Percentiles rank a stretch among this genome's conserved stretches.
These are phyloP conservation scores for Bipolaris oryzae DNA, from an alignment of 2,329 filamentous ascomycete genomes.

Conservation along the genomic window DNA sequence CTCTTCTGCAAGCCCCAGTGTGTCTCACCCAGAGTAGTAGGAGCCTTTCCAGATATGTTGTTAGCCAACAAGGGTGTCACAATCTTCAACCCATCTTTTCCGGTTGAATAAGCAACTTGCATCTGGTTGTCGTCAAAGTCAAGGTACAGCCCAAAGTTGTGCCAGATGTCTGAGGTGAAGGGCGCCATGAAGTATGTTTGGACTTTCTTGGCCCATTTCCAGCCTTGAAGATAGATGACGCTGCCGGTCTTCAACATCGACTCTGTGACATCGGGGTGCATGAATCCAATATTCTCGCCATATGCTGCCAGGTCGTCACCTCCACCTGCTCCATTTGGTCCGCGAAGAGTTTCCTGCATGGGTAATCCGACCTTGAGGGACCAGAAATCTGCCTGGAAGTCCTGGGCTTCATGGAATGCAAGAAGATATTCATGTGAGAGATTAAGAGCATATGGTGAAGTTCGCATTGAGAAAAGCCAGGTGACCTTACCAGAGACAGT, in stretches of 20 bases:
- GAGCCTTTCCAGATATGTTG: neutral
- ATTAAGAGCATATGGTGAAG: neutral
- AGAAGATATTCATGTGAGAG: neutral
- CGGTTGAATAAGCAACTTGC: neutral
- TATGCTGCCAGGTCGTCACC: neutral
- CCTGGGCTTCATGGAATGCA: neutral
- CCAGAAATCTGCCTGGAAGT: conserved; percentile 1
- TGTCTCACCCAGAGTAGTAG: neutral
- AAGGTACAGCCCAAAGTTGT: neutral
- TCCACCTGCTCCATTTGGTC: neutral
- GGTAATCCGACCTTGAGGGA: neutral
- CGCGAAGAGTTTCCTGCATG: neutral
- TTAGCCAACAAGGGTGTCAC: neutral
- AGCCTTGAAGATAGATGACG: neutral
- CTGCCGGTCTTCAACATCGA: neutral
- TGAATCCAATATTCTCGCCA: neutral
- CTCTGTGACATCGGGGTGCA: neutral
- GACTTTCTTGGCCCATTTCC: neutral
- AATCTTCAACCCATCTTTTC: neutral
- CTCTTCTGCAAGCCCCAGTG: neutral
- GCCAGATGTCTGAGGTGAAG: neutral
- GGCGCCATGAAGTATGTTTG: neutral
- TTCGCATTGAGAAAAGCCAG: neutral
- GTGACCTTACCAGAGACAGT: neutral
- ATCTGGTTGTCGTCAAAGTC: neutral